Conservation (phyloP, 1,284 basidiomycete genomes). For the Tetrapyrgos nigripes region DNA sequence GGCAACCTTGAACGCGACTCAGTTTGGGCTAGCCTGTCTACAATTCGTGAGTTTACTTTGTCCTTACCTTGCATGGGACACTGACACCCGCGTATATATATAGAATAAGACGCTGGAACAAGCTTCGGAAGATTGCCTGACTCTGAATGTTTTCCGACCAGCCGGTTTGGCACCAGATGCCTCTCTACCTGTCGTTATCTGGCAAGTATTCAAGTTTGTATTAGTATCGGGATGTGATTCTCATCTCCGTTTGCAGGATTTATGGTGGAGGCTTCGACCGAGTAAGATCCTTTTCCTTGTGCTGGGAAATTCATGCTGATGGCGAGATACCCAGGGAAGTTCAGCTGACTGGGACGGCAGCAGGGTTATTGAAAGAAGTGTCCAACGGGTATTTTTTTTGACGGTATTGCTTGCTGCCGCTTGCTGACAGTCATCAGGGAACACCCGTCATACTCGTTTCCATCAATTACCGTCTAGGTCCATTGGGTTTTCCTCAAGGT, state of each 20-base stretch:
- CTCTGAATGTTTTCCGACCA: constrained; percentile 12
- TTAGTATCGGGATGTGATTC: too few species aligned
- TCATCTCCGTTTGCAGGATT: too few species aligned
- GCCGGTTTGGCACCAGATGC: not conserved
- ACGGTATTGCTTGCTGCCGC: too few species aligned
- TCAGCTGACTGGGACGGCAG: too few species aligned
- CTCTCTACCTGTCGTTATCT: not conserved
- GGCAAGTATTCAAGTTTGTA: not conserved
- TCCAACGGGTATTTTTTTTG: too few species aligned
- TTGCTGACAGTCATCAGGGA: too few species aligned
- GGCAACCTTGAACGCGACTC: not conserved
- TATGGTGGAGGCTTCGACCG: constrained; percentile 7
- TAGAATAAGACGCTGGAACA: not conserved
- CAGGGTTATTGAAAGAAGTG: too few species aligned
- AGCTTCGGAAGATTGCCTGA: constrained; percentile 14
- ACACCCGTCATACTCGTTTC: constrained; percentile 62
- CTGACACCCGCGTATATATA: not conserved
- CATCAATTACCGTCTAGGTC: constrained; percentile 15
- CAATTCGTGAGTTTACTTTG: not conserved
- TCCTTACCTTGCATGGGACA: too few species aligned
- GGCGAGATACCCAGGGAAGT: too few species aligned
- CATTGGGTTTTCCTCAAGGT: constrained; percentile 36
- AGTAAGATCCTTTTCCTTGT: too few species aligned
- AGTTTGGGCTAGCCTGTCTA: constrained; percentile 11
- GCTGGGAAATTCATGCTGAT: too few species aligned